Percentiles rank a stretch among this genome's conserved stretches.
Conservation (phyloP, 305 asterid species). For the Ilex paraguariensis region DNA sequence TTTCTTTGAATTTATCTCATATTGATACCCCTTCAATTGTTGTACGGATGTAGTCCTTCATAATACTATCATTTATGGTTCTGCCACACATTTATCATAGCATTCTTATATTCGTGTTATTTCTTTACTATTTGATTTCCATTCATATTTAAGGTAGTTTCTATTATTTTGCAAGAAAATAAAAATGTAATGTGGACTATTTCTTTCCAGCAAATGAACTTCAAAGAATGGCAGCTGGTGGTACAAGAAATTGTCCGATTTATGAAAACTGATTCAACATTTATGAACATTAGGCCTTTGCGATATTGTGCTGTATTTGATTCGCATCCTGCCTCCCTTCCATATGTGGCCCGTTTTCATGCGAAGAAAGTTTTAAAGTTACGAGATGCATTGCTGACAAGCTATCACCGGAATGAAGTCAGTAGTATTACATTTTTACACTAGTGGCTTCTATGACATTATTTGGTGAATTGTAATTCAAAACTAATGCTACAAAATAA, state of each 20-base stretch:
- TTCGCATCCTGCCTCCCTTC: constrained; percentile 77
- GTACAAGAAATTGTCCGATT: constrained; percentile 85
- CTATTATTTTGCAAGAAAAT: too few relatives aligned
- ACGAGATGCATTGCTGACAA: constrained; percentile 79
- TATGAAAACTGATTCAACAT: constrained; percentile 49
- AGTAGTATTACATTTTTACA: constrained; percentile 5
- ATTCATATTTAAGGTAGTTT: too few relatives aligned
- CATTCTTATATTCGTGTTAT: too few relatives aligned
- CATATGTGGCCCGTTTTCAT: constrained; percentile 79
- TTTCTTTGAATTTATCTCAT: too few relatives aligned
- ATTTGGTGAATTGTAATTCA: background rate
- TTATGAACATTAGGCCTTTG: constrained; percentile 58
- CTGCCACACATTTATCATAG: too few relatives aligned
- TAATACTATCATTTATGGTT: too few relatives aligned
- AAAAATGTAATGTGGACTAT: constrained; percentile 19
- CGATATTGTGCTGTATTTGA: constrained; percentile 70
- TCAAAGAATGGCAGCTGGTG: constrained; percentile 95
- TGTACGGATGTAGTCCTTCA: too few relatives aligned
- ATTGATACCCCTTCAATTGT: too few relatives aligned
- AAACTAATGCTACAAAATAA: constrained; percentile 4
- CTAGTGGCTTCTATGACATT: background rate
- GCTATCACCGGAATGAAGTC: constrained; percentile 94
- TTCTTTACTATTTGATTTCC: too few relatives aligned
- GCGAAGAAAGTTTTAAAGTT: constrained; percentile 90
- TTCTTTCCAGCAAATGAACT: constrained; percentile 71